These are phyloP conservation scores for Erysiphe pulchra DNA, from an alignment of 2,329 filamentous ascomycete species.

Conservation along the genomic window DNA sequence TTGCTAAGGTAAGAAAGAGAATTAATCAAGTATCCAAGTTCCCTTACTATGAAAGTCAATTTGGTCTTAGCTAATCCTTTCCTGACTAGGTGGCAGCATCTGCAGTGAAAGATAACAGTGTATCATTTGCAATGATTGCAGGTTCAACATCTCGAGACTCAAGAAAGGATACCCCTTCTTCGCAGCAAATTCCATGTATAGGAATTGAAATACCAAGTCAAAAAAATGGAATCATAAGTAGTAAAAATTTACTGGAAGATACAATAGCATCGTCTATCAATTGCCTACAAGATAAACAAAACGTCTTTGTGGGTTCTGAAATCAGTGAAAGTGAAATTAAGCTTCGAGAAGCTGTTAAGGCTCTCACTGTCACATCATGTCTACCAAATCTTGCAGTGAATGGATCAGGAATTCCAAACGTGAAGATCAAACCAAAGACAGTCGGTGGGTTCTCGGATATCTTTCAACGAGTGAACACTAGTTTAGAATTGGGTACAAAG, in stretches of 20 bases:
- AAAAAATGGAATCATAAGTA: slow-evolving; percentile 1
- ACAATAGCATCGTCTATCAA: not conserved
- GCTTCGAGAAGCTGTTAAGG: slow-evolving; percentile 12
- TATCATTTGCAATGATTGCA: slow-evolving; percentile 12
- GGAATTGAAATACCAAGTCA: slow-evolving; percentile 1
- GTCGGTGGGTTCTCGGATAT: slow-evolving; percentile 10
- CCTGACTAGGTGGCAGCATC: slow-evolving; percentile 23
- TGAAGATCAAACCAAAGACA: slow-evolving; percentile 7
- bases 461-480: slow-evolving; percentile 27
- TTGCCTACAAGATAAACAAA: not conserved
- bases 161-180: slow-evolving; percentile 8
- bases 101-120: slow-evolving; percentile 16
- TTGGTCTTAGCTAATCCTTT: slow-evolving; percentile 2
- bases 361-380: slow-evolving; percentile 9
- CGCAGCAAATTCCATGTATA: slow-evolving; percentile 2
- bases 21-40: not conserved
- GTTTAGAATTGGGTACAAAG: slow-evolving; percentile 45
- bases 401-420: slow-evolving; percentile 9
- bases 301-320: not conserved
- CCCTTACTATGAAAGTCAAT: not conserved
- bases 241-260: not conserved
- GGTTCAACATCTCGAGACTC: slow-evolving; percentile 10
- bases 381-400: slow-evolving; percentile 14
- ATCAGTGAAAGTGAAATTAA: slow-evolving; percentile 5
- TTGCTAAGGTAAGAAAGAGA: slow-evolving; percentile 39